phyloP scores from a whole-genome alignment of 2,329 filamentous ascomycete genomes.

The Westerdykella ornata region DNA sequence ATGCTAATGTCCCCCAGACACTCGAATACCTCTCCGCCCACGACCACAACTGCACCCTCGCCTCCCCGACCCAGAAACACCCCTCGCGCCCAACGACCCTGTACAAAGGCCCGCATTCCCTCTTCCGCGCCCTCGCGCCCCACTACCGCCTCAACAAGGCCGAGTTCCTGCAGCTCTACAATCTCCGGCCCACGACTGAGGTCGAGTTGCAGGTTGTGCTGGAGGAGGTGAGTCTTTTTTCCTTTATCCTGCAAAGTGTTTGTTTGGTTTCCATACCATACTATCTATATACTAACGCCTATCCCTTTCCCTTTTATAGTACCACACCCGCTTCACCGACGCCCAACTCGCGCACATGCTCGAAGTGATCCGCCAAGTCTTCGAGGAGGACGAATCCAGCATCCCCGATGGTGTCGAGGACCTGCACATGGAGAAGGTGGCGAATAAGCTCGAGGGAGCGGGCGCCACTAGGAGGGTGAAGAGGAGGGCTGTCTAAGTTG shows the following conservation, averaged over 20 bases:
- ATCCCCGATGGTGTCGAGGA: conserved; percentile 26
- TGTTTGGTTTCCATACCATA: neutral
- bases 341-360: conserved; percentile 27
- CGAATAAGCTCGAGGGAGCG: conserved; percentile 25
- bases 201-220: conserved; percentile 31
- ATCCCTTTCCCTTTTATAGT: conserved; percentile 10
- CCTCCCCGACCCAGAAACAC: conserved; percentile 13
- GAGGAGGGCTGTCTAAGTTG: neutral
- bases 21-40: conserved; percentile 41
- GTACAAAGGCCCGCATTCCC: conserved; percentile 28
- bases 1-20: conserved; percentile 34
- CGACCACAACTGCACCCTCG: conserved; percentile 15
- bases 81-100: conserved; percentile 27
- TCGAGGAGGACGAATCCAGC: conserved; percentile 26
- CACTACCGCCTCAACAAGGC: conserved; percentile 33
- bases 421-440: conserved; percentile 22
- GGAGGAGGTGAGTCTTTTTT: conserved; percentile 32
- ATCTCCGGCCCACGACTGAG: conserved; percentile 26
- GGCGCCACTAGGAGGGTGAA: conserved; percentile 11
- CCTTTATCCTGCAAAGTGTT: no score
- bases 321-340: conserved; percentile 25
- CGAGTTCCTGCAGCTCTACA: conserved; percentile 36
- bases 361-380: conserved; percentile 18
- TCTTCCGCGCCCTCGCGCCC: conserved; percentile 26
- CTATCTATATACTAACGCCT: neutral